Evolutionary conservation across 257 asterid genomes (phyloP).

Genomic region (Solanum okadae): DNA sequence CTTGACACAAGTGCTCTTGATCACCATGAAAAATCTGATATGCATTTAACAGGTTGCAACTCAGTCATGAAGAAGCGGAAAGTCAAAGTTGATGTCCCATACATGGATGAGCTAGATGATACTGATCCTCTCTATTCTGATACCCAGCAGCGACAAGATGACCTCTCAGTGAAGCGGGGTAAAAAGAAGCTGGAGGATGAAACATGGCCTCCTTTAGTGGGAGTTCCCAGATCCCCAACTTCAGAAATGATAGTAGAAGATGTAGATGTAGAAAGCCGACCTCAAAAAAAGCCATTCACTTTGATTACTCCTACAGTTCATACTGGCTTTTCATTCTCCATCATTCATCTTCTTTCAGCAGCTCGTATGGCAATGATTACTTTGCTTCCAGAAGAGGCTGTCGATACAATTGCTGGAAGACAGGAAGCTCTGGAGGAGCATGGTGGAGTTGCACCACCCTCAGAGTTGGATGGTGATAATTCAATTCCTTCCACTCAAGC

Average conservation of each 20-base stretch:
- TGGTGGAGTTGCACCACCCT: slow-evolving; percentile 28
- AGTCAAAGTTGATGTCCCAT: slow-evolving; percentile 42
- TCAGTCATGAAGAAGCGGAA: slow-evolving; percentile 63
- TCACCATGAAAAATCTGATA: slow-evolving; percentile 48
- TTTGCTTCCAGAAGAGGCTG: slow-evolving; percentile 57
- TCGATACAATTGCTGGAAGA: slow-evolving; percentile 34
- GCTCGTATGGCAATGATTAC: slow-evolving; percentile 83
- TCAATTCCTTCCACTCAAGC: slow-evolving; percentile 35
- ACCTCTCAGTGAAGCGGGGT: slow-evolving; percentile 53
- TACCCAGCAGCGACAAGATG: slow-evolving; percentile 40
- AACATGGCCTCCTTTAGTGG: slow-evolving; percentile 34
- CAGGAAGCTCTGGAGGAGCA: slow-evolving; percentile 35
- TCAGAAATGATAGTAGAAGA: slow-evolving; percentile 39
- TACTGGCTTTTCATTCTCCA: slow-evolving; percentile 82
- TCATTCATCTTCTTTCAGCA: slow-evolving; percentile 93
- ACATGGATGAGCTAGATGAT: slow-evolving; percentile 36
- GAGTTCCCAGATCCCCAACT: slow-evolving; percentile 38
- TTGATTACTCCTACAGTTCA: slow-evolving; percentile 83
- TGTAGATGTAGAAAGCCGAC: slow-evolving; percentile 50
- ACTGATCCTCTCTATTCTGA: slow-evolving; percentile 34
- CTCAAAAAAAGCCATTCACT: slow-evolving; percentile 65
- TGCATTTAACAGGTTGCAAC: slow-evolving; percentile 56
- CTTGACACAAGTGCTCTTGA: slow-evolving; percentile 32
- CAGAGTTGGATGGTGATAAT: slow-evolving; percentile 28
- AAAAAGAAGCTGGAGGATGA: slow-evolving; percentile 48